Evolutionary conservation across 2,329 filamentous ascomycete genomes (phyloP), one percentile per base, ranked within the genome.

Genomic region (Sarocladium strictum): DNA sequence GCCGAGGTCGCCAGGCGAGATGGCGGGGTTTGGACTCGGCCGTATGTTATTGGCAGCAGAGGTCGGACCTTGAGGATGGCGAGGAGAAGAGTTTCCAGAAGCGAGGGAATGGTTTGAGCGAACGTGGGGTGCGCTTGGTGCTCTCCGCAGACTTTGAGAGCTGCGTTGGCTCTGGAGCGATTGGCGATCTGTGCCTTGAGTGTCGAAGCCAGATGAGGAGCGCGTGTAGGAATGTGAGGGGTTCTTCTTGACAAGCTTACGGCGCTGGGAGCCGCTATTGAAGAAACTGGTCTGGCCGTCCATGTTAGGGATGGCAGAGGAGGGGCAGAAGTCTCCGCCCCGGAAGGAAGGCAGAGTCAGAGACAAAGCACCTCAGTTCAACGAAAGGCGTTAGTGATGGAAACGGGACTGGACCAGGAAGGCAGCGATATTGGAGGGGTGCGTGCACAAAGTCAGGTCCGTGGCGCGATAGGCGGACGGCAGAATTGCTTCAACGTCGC

Each of bases 211-310:
- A 65, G 73, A 74, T 15, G 71, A 76, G 59, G 76, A 73, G 60
- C 72, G 69, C 55, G 66, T 72, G 65, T 78, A 73, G 59, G 76
- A 71, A 60, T 74, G 68, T 41, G 73, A 71, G 51, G 78, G 79
- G 55, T 80, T 80, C 67, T 82, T 83, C 74, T 86, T 86, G 65
- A 80, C 79, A 60, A 86, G 79, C 67, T 72, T 76, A 70, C 81
- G 80, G 70, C 83, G 81, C 60, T 79, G 75, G 57, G 75, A 76
- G 63, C 63, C 71, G 70, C 72, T 71, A 71, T 72, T 72, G 65
- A 70, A 67, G 50, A 61, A 69, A 64, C 65, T 68, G 63, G 69
- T 69, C 62, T 68, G 71, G 65, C 67, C 69, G 67, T 78, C 76
- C 76, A 78, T 78, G 72, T 71, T 76, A 67, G 62, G 59, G 58